Base-by-base conservation (phyloP, 192 early-diverging fungal species). In the Rhizoclosmatium sp. region DNA sequence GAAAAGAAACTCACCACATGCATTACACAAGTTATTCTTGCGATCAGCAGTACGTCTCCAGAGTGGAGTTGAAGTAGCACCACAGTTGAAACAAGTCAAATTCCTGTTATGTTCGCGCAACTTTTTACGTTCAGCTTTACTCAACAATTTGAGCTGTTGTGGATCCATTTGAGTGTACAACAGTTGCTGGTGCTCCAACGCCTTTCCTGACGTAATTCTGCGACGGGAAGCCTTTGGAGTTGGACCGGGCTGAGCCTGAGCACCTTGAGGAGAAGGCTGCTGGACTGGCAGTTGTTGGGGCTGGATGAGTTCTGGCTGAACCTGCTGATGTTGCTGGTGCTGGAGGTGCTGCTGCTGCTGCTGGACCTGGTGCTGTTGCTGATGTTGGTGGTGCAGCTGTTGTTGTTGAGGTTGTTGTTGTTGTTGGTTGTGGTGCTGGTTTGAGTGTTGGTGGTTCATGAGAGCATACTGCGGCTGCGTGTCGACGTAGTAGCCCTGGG, bases 21-120 rank as follows among this genome's bases (percentile, higher is more conserved):
- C 93, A 79, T 95, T 95, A 81, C 94, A 95, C 23, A 95, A 78
- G n/a, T 88, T 92, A 82, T 95, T 93, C 70, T 85, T 85, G 46
- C 91, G 88, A 79, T 87, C 94, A 2, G 90, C 85, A 1, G 93
- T 94, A 21, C 93, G 85, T 65, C 93, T 85, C 94, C 94, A 95
- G 12, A 95, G 83, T 1, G 92, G 92, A 1, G 92, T 92, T 75
- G 89, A 87, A 39, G 90, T 92, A 3, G 91, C 91, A 69, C 87
- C 87, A 81, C 92, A 92, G 62, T 93, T 93, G 85, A 83, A 91
- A 60, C 93, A 94, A 39, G 78, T 81, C 4, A 87, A 69, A 62
- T 84, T 84, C 21, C 86, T 78, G 59, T 81, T 83, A 12, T 67
- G 47, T 71, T 86, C 85, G 21, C 85, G 77, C 4, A 79, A 59